Base-by-base conservation (phyloP, 495 filamentous ascomycete genomes). In the Aspergillus wentii region DNA sequence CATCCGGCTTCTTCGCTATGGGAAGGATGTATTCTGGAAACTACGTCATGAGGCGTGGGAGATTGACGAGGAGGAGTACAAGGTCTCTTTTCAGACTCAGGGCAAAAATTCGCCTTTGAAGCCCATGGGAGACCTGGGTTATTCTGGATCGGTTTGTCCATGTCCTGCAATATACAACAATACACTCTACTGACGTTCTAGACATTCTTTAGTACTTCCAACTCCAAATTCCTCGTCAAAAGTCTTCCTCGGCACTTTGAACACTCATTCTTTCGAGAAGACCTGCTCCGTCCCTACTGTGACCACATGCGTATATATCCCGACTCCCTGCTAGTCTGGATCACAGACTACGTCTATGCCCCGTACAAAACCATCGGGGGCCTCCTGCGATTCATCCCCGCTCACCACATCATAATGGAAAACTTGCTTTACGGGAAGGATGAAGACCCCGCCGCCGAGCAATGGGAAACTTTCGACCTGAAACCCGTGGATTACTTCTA, bases 401-500 rank as follows among this genome's bases (percentile, higher is more conserved):
- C 74, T 0, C 78, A 83, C 45, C 80, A 85, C 52, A 77, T 86
- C 44, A 66, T 85, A 45, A 86, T 85, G 82, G 82, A 85, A 31
- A 85, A 85, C 52, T 64, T 81, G 34, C 60, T 85, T 28, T 75
- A 75, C 49, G 80, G 78, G 3, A 56, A 71, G 35, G 59, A 57
- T 1, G 54, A 66, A 5, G 64, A 70, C 31, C 49, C 56, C 0
- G 55, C 56, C 2, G 48, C 63, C 2, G 56, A 61, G 0, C 60
- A 68, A 7, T 86, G 80, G 80, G 79, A 85, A 41, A 72, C 71
- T 0, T 85, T 79, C 62, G 82, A 86, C 27, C 72, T 86, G 11
- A 86, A 86, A 47, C 82, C 82, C 0, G 75, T 69, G 16, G 74
- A 76, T 25, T 86, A 85, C 54, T 85, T 85, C 62, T 83, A 76